A percentile compares a stretch with the other conserved stretches of the same genome.
Conservation (phyloP, 805 yeast genomes). For the Isabelozyma gotoi region DNA sequence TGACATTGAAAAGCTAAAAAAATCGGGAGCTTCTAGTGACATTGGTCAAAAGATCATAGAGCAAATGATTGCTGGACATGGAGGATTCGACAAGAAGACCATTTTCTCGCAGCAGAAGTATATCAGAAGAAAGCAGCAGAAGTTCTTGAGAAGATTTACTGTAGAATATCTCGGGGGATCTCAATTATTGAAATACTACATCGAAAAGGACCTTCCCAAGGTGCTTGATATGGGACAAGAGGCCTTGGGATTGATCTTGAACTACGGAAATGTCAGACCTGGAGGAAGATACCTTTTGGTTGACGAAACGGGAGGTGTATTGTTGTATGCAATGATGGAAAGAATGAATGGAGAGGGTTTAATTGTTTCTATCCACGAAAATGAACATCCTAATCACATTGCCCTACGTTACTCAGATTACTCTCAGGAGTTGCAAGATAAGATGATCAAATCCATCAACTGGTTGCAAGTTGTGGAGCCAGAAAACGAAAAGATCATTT, state of each 20-base stretch:
- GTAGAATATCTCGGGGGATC: slow-evolving; percentile 74
- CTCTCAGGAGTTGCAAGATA: slow-evolving; percentile 48
- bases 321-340: slow-evolving; percentile 83
- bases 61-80: slow-evolving; percentile 79
- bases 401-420: slow-evolving; percentile 67
- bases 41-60: slow-evolving; percentile 78
- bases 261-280: slow-evolving; percentile 78
- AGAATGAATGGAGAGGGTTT: slow-evolving; percentile 79
- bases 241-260: slow-evolving; percentile 72
- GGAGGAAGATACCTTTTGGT: slow-evolving; percentile 86
- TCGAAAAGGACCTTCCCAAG: slow-evolving; percentile 71
- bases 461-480: slow-evolving; percentile 84
- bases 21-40: slow-evolving; percentile 58
- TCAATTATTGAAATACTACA: slow-evolving; percentile 67
- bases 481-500: slow-evolving; percentile 50
- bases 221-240: slow-evolving; percentile 85
- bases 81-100: slow-evolving; percentile 85
- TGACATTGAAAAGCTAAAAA: slow-evolving; percentile 85
- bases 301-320: slow-evolving; percentile 95
- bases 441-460: slow-evolving; percentile 67
- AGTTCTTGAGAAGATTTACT: slow-evolving; percentile 82
- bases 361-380: slow-evolving; percentile 80
- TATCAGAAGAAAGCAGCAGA: slow-evolving; percentile 85
- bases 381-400: slow-evolving; percentile 85
- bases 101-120: slow-evolving; percentile 89